Conservation (phyloP, 495 filamentous ascomycete genomes). For the Durotheca rogersii region DNA sequence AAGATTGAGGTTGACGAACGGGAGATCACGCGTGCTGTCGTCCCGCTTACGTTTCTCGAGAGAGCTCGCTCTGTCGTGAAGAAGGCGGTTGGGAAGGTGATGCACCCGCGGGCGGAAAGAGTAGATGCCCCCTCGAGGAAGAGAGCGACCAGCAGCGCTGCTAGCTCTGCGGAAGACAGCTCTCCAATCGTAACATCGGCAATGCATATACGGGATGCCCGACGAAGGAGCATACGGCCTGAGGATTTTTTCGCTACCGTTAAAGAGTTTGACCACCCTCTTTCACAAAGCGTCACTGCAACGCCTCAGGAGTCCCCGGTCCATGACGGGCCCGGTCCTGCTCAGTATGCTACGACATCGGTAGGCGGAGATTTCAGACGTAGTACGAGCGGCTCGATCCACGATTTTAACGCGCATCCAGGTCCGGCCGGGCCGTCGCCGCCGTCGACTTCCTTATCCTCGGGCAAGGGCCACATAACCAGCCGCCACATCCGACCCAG, state of each 20-base stretch:
- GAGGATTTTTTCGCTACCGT: conserved; percentile 66
- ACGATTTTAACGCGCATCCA: conserved; percentile 40
- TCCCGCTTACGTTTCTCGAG: conserved; percentile 82
- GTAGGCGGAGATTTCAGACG: conserved; percentile 40
- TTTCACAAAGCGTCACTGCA: conserved; percentile 78
- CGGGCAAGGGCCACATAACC: conserved; percentile 20
- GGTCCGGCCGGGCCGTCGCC: conserved; percentile 57
- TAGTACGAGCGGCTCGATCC: conserved; percentile 41
- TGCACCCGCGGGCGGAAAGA: conserved; percentile 58
- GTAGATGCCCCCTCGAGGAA: conserved; percentile 52
- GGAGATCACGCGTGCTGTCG: conserved; percentile 87
- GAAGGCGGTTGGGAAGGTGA: conserved; percentile 62
- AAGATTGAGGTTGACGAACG: conserved; percentile 89
- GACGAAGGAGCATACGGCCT: conserved; percentile 68
- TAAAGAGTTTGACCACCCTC: conserved; percentile 66
- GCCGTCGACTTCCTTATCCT: conserved; percentile 46
- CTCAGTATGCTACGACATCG: conserved; percentile 48
- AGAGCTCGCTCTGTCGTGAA: conserved; percentile 68
- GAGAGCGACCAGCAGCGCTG: conserved; percentile 59
- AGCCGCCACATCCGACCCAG: conserved; percentile 43
- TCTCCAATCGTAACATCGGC: conserved; percentile 38
- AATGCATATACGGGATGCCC: conserved; percentile 47
- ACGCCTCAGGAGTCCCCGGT: conserved; percentile 61
- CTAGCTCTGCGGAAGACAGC: conserved; percentile 53
- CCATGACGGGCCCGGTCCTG: conserved; percentile 35